Percentiles rank a stretch among this genome's conserved stretches.
These are phyloP conservation scores for Dendrostoma leiphaemia DNA, from an alignment of 2,329 filamentous ascomycete species.

Conservation along the genomic window DNA sequence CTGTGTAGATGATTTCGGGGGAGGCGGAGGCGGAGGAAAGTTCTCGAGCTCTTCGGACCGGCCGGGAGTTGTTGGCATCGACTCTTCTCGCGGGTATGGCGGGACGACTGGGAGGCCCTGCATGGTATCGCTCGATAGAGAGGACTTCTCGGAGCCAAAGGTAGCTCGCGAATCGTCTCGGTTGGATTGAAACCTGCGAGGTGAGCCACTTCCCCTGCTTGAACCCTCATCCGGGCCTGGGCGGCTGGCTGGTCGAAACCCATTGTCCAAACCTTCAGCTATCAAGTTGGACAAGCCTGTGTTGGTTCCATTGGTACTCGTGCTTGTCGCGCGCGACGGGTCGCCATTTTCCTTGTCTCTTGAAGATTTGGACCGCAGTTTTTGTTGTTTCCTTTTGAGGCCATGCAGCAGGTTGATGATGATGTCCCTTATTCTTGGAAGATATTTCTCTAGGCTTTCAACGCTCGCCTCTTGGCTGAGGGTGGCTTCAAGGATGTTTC, in stretches of 20 bases:
- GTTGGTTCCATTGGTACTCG: slow-evolving; percentile 56
- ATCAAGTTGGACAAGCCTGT: slow-evolving; percentile 58
- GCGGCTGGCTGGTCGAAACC: slow-evolving; percentile 42
- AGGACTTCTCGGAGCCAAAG: slow-evolving; percentile 59
- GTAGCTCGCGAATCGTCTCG: slow-evolving; percentile 54
- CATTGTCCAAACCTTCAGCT: slow-evolving; percentile 54
- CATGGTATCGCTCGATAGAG: slow-evolving; percentile 71
- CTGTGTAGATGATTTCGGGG: slow-evolving; percentile 78
- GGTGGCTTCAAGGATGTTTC: slow-evolving; percentile 90
- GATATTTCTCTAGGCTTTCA: slow-evolving; percentile 87
- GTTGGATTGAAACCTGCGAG: slow-evolving; percentile 44
- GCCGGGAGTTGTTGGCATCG: slow-evolving; percentile 37
- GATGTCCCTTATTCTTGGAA: slow-evolving; percentile 94
- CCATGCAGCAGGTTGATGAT: slow-evolving; percentile 97
- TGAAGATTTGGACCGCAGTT: slow-evolving; percentile 65
- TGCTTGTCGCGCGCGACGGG: slow-evolving; percentile 49
- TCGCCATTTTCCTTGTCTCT: slow-evolving; percentile 50
- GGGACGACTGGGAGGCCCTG: slow-evolving; percentile 74
- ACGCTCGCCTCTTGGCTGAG: slow-evolving; percentile 94
- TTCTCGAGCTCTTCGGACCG: slow-evolving; percentile 52
- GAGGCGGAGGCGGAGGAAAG: slow-evolving; percentile 73
- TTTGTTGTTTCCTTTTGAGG: slow-evolving; percentile 94
- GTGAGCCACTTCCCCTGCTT: slow-evolving; percentile 38
- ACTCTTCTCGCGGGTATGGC: slow-evolving; percentile 65
- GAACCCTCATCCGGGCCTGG: slow-evolving; percentile 28